Evolutionary conservation across 352 stramenopile genomes (phyloP).

Genomic region (Globisporangium iwayamae): DNA sequence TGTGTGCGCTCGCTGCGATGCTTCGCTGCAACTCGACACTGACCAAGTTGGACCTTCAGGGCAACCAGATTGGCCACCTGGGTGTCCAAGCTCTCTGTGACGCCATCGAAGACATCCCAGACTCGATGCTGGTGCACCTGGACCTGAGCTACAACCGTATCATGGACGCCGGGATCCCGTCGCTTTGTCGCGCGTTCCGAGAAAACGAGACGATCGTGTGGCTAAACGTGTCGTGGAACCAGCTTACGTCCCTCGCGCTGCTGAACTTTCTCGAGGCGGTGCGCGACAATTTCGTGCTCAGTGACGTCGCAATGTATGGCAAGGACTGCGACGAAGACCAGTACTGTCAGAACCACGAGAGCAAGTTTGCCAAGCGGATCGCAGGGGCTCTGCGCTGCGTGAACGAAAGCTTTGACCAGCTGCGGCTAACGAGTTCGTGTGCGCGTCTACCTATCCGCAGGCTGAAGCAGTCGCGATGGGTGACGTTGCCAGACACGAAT

Average conservation of each 20-base stretch:
- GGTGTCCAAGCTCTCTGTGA: slow-evolving; percentile 50
- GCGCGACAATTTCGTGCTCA: slow-evolving; percentile 57
- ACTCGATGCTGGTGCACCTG: slow-evolving; percentile 55
- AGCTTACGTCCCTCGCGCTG: slow-evolving; percentile 37
- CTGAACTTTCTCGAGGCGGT: slow-evolving; percentile 38
- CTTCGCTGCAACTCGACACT: slow-evolving; percentile 57
- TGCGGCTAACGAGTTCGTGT: slow-evolving; percentile 35
- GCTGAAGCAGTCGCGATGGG: slow-evolving; percentile 59
- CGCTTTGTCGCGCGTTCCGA: slow-evolving; percentile 39
- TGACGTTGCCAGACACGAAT: slow-evolving; percentile 29
- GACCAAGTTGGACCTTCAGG: slow-evolving; percentile 43
- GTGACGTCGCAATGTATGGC: slow-evolving; percentile 43
- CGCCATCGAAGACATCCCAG: slow-evolving; percentile 53
- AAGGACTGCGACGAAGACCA: slow-evolving; percentile 48
- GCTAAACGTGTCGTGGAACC: slow-evolving; percentile 69
- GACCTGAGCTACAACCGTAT: slow-evolving; percentile 61
- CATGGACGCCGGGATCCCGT: slow-evolving; percentile 31
- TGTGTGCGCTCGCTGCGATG: slow-evolving; percentile 55
- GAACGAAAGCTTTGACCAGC: slow-evolving; percentile 45
- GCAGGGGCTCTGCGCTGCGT: slow-evolving; percentile 41
- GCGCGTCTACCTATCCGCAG: slow-evolving; percentile 58
- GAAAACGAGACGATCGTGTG: slow-evolving; percentile 74
- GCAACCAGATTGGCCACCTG: slow-evolving; percentile 47
- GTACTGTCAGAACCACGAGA: slow-evolving; percentile 55
- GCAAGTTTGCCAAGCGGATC: slow-evolving; percentile 45